Conservation (phyloP, 805 yeast genomes). For the Ogataea pignaliae region DNA sequence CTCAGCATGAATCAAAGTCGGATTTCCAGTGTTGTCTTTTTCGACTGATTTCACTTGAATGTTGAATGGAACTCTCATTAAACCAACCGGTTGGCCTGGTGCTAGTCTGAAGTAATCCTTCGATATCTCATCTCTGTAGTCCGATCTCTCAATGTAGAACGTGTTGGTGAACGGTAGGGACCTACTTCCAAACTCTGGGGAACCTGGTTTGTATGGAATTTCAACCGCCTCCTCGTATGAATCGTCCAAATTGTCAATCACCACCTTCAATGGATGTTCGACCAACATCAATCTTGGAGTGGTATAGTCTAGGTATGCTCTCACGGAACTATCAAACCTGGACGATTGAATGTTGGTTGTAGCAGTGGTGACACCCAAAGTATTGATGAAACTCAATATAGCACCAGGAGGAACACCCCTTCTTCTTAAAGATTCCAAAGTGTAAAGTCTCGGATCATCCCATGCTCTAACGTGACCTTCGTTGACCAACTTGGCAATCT, state of each 20-base stretch:
- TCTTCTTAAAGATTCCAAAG: constrained; percentile 90
- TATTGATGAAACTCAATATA: constrained; percentile 84
- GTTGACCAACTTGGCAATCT: constrained; percentile 87
- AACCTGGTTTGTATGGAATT: constrained; percentile 89
- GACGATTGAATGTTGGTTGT: constrained; percentile 86
- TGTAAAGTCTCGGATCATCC: constrained; percentile 97
- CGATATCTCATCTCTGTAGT: constrained; percentile 65
- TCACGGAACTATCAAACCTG: constrained; percentile 84
- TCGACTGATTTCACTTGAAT: constrained; percentile 67
- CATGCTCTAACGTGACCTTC: constrained; percentile 84
- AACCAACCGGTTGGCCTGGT: constrained; percentile 91
- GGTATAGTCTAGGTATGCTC: constrained; percentile 81
- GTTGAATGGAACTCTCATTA: constrained; percentile 84
- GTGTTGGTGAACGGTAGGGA: constrained; percentile 70
- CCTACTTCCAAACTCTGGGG: constrained; percentile 69
- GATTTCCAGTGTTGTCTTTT: constrained; percentile 55
- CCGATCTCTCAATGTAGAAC: constrained; percentile 83
- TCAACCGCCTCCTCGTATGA: constrained; percentile 65
- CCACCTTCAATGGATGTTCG: constrained; percentile 78
- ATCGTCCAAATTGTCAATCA: constrained; percentile 75
- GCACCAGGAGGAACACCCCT: constrained; percentile 99
- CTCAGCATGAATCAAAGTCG: constrained; percentile 68
- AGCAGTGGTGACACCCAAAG: constrained; percentile 94
- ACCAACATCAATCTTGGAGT: constrained; percentile 95
- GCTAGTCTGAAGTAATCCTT: constrained; percentile 88